A percentile compares a stretch with the other conserved stretches of the same genome.
These are phyloP conservation scores for Fraxinus ornus DNA, from an alignment of 305 asterid genomes.

Conservation along the genomic window DNA sequence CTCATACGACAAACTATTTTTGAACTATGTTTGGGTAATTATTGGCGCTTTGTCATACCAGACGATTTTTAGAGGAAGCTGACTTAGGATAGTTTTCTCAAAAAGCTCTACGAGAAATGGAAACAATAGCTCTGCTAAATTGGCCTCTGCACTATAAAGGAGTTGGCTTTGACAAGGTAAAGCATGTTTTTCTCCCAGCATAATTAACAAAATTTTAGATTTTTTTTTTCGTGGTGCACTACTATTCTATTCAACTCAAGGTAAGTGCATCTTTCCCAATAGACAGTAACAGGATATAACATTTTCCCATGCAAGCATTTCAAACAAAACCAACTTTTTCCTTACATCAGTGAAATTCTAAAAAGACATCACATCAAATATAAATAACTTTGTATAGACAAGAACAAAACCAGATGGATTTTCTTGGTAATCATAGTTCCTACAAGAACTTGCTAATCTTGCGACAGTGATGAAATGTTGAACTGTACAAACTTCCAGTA, in stretches of 20 bases:
- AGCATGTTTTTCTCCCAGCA: background rate
- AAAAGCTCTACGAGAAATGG: background rate
- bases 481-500: constrained; percentile 33
- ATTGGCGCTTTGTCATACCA: too few species aligned
- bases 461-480: background rate
- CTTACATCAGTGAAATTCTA: background rate
- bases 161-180: background rate
- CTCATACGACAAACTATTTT: background rate
- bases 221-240: too few species aligned
- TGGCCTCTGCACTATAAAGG: background rate
- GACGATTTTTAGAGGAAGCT: too few species aligned
- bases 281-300: background rate
- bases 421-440: constrained; percentile 2
- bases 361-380: background rate
- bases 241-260: background rate
- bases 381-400: background rate
- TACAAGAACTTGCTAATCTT: constrained; percentile 18
- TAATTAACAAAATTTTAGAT: background rate
- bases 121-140: background rate
- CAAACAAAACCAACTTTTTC: background rate
- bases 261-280: background rate
- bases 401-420: constrained; percentile 5
- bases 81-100: too few species aligned
- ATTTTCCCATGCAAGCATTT: background rate
- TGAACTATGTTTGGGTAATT: too few species aligned